Evolutionary conservation across 495 filamentous ascomycete species (phyloP).

Genomic region (Monascus purpureus): DNA sequence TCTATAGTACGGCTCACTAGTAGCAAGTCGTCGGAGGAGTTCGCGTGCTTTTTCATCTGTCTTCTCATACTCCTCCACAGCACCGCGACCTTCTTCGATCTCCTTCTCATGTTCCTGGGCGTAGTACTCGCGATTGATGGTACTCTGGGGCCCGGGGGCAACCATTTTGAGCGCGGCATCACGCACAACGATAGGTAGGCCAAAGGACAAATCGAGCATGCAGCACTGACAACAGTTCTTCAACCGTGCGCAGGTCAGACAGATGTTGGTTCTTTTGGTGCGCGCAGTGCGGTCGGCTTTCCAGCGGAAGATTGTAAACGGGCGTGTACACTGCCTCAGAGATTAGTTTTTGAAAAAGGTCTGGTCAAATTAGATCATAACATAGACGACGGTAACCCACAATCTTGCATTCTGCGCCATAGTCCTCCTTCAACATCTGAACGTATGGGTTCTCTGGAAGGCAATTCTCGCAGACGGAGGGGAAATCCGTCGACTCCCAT

Average conservation of each 20-base stretch:
- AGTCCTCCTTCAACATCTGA: constrained; percentile 95
- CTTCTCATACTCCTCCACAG: constrained; percentile 85
- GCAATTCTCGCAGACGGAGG: constrained; percentile 59
- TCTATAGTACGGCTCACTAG: constrained; percentile 88
- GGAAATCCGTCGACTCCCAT: constrained; percentile 79
- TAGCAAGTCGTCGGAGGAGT: constrained; percentile 67
- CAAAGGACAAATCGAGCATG: constrained; percentile 94
- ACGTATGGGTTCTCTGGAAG: constrained; percentile 95
- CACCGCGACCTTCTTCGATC: constrained; percentile 75
- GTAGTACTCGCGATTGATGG: constrained; percentile 92
- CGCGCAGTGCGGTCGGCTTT: constrained; percentile 78
- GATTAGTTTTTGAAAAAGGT: too few species aligned
- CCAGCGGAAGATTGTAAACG: constrained; percentile 94
- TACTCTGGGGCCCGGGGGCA: constrained; percentile 76
- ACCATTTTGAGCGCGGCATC: constrained; percentile 98
- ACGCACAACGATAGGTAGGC: constrained; percentile 80
- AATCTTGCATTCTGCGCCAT: constrained; percentile 56
- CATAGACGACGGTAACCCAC: constrained; percentile 16
- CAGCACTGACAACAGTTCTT: constrained; percentile 99
- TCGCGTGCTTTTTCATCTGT: constrained; percentile 92
- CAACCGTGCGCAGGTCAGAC: constrained; percentile 84
- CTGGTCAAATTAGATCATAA: too few species aligned
- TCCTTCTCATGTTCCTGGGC: constrained; percentile 93
- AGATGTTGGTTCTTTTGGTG: constrained; percentile 79
- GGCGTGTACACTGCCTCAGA: constrained; percentile 62